Evolutionary conservation across 352 stramenopile genomes (phyloP).

Genomic region (Phytopythium kandeliae): DNA sequence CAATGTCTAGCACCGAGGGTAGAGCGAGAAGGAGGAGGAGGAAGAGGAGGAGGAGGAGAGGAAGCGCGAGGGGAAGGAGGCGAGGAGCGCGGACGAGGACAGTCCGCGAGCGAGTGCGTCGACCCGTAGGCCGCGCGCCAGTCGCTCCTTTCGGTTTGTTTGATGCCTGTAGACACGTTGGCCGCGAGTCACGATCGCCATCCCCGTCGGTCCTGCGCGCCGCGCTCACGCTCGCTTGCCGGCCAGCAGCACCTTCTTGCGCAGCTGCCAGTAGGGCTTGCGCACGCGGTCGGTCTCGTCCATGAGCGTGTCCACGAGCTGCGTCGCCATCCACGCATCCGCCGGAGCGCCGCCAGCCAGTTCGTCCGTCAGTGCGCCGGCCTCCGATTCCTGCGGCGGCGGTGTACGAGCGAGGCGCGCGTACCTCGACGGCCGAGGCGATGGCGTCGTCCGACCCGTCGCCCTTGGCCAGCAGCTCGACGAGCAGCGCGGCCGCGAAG

Average conservation of each 20-base stretch:
- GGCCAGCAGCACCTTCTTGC: constrained; percentile 23
- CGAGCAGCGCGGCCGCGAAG: constrained; percentile 62
- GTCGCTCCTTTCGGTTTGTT: neutral
- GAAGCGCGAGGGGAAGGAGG: neutral
- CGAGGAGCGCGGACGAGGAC: neutral
- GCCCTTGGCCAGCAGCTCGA: constrained; percentile 55
- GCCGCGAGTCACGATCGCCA: neutral
- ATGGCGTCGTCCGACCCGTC: constrained; percentile 39
- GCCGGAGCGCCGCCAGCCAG: no score
- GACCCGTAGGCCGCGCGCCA: constrained; percentile 1
- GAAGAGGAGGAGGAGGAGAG: neutral
- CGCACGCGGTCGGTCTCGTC: constrained; percentile 69
- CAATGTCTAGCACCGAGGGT: constrained; percentile 35
- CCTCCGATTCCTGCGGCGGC: no score
- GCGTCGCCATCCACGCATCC: no score
- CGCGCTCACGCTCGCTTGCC: constrained; percentile 10
- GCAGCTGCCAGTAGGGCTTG: constrained; percentile 71
- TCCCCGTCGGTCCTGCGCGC: neutral
- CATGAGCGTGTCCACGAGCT: constrained; percentile 66
- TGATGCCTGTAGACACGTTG: constrained; percentile 13
- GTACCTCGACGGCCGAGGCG: constrained; percentile 29
- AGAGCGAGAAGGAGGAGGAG: constrained; percentile 5
- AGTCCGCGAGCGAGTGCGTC: neutral
- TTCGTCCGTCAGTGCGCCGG: no score
- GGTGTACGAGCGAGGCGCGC: no score